A percentile compares a stretch with the other conserved stretches of the same genome.
Conservation (phyloP, 1,284 basidiomycete genomes). For the Fomitopsis betulina region DNA sequence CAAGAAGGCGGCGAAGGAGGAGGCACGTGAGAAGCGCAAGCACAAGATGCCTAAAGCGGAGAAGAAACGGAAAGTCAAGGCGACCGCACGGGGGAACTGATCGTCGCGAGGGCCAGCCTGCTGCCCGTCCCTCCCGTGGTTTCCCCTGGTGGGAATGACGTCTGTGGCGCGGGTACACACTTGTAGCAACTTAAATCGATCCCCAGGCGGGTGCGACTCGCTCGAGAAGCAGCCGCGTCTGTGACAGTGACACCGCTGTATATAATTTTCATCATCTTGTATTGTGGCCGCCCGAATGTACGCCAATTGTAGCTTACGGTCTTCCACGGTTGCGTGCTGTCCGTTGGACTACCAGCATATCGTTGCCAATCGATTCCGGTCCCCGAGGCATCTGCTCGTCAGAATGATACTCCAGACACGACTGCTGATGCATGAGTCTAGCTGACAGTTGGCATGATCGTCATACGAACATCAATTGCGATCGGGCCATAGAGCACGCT, state of each 20-base stretch:
- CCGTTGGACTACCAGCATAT: neutral
- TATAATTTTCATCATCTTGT: neutral
- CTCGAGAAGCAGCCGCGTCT: neutral
- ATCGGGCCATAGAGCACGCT: neutral
- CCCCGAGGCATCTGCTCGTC: too few species aligned
- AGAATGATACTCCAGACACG: neutral
- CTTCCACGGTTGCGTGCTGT: neutral
- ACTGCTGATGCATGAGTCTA: neutral
- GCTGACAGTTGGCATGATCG: neutral
- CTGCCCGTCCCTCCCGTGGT: neutral
- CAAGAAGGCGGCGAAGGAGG: constrained; percentile 84
- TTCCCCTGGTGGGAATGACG: neutral
- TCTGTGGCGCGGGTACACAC: neutral
- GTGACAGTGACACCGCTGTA: neutral
- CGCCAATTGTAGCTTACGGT: neutral
- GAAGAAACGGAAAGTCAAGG: constrained; percentile 83
- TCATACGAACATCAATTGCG: neutral
- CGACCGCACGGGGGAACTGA: constrained; percentile 28
- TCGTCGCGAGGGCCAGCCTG: neutral
- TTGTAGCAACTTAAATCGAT: neutral
- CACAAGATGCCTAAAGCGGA: constrained; percentile 92
- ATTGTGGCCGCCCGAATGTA: neutral
- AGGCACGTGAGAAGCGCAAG: constrained; percentile 84
- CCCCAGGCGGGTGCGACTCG: neutral
- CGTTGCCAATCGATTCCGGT: neutral